These are phyloP conservation scores for Fusarium agapanthi DNA, from an alignment of 2,329 filamentous ascomycete species.

Conservation along the genomic window DNA sequence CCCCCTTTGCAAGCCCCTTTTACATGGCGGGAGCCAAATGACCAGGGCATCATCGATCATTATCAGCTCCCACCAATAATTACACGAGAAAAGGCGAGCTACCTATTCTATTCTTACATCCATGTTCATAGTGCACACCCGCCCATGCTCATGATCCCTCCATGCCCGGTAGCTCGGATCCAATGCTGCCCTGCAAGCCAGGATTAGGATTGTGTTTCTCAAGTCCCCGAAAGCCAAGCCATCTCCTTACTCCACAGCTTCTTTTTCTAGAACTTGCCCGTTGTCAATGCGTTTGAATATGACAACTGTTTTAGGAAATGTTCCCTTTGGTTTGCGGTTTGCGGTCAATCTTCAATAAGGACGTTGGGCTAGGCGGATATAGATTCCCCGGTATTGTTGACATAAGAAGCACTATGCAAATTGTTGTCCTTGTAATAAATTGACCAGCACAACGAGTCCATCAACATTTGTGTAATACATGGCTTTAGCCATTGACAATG, in stretches of 20 bases:
- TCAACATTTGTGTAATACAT: neutral
- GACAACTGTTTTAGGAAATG: neutral
- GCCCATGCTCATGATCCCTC: slow-evolving; percentile 12
- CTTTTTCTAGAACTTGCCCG: slow-evolving; percentile 32
- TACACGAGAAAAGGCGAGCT: slow-evolving; percentile 24
- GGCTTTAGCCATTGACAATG: neutral
- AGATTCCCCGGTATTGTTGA: neutral
- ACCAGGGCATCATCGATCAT: slow-evolving; percentile 27
- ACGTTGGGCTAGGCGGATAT: neutral
- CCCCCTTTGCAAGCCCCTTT: slow-evolving; percentile 28
- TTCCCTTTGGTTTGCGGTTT: slow-evolving; percentile 1
- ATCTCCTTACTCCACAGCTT: slow-evolving; percentile 27
- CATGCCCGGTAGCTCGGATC: slow-evolving; percentile 37
- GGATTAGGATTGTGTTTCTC: slow-evolving; percentile 20
- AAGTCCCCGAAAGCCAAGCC: slow-evolving; percentile 34
- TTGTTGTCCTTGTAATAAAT: neutral
- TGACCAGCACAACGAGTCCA: too few relatives aligned
- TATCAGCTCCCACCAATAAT: slow-evolving; percentile 31
- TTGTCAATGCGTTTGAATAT: slow-evolving; percentile 21
- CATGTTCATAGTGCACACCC: slow-evolving; percentile 13
- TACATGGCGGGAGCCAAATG: slow-evolving; percentile 2
- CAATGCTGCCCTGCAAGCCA: slow-evolving; percentile 25
- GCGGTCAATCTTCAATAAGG: neutral
- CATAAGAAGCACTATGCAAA: neutral
- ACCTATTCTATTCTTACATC: slow-evolving; percentile 27